Base-by-base conservation (phyloP, 2,329 filamentous ascomycete genomes). In the Fusarium buharicum region DNA sequence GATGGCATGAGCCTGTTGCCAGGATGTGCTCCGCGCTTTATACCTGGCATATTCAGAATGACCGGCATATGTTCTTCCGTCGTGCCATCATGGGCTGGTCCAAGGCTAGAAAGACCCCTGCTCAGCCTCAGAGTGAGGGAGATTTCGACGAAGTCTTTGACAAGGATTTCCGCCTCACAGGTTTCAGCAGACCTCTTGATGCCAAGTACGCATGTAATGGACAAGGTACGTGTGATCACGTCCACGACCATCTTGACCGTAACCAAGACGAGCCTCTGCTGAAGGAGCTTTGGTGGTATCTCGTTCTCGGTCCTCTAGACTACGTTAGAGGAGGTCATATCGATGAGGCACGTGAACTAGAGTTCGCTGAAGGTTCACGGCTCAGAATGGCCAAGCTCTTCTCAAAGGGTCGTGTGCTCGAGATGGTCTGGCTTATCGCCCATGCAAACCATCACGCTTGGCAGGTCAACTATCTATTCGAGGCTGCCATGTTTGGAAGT, bases 401-500 rank as follows among this genome's bases (percentile, higher is more conserved):
- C 36, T 61, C 64, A 1, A 50, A 41, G 8, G 66, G 66, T 1
- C 38, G 20, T 9, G 54, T 68, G 12, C 14, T 68, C 7, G 66
- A 68, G 40, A 68, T 68, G 66, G 66, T 68, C 2, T 68, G 66
- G 66, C 8, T 68, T 5, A 68, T 68, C 46, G 66, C 66, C 2
- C 66, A 68, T 45, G 66, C 66, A 1, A 67, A 57, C 37, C 62
- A 67, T 6, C 66, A 68, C 3, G 72, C 71, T 24, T 74, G 72
- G 72, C 71, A 73, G 41, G 61, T 74, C 3, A 74, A 74, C 28
- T 64, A 67, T 13, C 20, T 74, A 9, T 73, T 74, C 12, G 71
- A 74, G 45, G 72, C 72, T 4, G 72, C 72, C 38, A 74, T 74
- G 72, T 74, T 73, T 64, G 72, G 72, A 14, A 74, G 72, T 11